Base-by-base conservation (phyloP, 306 rosid genomes). In the Cucurbita moschata region DNA sequence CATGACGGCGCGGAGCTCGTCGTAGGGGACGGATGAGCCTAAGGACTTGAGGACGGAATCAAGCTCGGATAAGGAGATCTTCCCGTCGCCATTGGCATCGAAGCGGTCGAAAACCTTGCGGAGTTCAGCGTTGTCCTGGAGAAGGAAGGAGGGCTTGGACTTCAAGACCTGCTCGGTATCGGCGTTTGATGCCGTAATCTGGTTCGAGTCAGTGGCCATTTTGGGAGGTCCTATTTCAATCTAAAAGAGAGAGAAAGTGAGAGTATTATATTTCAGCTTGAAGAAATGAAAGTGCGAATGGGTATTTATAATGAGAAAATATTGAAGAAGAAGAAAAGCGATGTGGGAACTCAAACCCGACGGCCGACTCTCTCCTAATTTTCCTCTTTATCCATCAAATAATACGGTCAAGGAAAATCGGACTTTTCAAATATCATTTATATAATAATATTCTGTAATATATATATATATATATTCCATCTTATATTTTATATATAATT, bases 1-100 rank as follows among this genome's bases (percentile, higher is more conserved):
- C 92, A 94, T 89, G 75, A 95, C 86, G 26, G 80, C 82, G 43
- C 74, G 59, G 19, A 91, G 91, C 35, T 95, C 92, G 0, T 59
- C 87, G 35, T 67, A 19, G 0, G 82, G 16, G 4, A 84, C 85
- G 65, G 47, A 1, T 16, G 91, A 84, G 64, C 97, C 92, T 66
- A 89, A 85, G 42, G 90, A 49, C 26, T 69, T 75, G 73, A 95
- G 91, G 58, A 83, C 86, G 81, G 73, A 75, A 74, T 84, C 96
- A 55, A 91, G 74, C 82, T 95, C 97, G 74, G 42, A 4, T 67
- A 78, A 69, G 73, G 97, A 95, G 87, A 95, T 95, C 91, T 76
- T 83, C 69, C 96, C 97, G 82, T 95, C 97, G 81, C 91, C 96
- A 88, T 95, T 89, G 51, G 84, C 2, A 65, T 95, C 97, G 84